Base-by-base conservation (phyloP, 805 yeast genomes). In the Zygosaccharomyces siamensis region DNA sequence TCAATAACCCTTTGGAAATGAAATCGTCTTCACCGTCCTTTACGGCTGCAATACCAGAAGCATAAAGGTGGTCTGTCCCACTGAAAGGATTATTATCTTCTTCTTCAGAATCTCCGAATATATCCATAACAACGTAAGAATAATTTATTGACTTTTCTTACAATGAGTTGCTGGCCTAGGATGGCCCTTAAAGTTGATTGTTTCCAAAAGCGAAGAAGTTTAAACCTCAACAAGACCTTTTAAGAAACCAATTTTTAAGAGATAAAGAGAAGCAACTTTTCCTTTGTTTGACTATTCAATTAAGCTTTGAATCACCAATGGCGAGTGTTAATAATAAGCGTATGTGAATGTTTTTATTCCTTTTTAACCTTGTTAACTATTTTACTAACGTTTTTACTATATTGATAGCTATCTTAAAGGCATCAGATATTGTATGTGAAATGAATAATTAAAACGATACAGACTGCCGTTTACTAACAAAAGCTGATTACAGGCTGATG, bases 1-100 rank as follows among this genome's bases (percentile, higher is more conserved):
- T 51, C 36, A 47, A 14, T 7, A 43, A 14, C n/a, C 39, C 49
- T 35, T 39, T 51, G 43, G 54, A 47, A 41, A 51, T 39, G 33
- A 51, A 51, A 21, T 51, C 54, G 26, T 51, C 54, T 37, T 51
- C 60, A 8, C 55, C 54, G 26, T 56, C 56, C 10, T 52, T 53
- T 11, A 53, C 58, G n/a, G 61, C 59, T 10, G 63, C 66, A 11
- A 69, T 62, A 4, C 73, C 73, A 4, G 69, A 61, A 0, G 73
- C 72, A 52, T 60, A 69, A 45, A 67, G 50, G 48, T 69, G 73
- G 20, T 58, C 59, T 6, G 71, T 64, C 1, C 73, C 73, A 8
- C 63, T 54, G 48, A 69, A 70, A 1, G 73, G 73, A 46, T 70
- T 70, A 49, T 69, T 70, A 52, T 69, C 71, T 45, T 69, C 72